A percentile compares a stretch with the other conserved stretches of the same genome.
These are phyloP conservation scores for Ricinus communis DNA, from an alignment of 345 rosid genomes.

Conservation along the genomic window DNA sequence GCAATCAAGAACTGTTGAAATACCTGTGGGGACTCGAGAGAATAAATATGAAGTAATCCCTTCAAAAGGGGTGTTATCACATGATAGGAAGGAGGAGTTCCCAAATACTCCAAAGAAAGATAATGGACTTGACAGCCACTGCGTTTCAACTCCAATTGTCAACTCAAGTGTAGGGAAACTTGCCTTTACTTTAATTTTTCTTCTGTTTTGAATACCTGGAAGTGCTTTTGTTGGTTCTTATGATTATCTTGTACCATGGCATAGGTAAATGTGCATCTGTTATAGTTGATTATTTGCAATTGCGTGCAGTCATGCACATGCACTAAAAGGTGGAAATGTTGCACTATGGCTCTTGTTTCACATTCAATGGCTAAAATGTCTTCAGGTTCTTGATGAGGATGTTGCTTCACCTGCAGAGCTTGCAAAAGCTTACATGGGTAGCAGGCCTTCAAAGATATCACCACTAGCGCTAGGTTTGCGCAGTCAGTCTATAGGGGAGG, in stretches of 20 bases:
- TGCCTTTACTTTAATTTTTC: constrained; percentile 4
- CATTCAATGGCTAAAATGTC: constrained; percentile 24
- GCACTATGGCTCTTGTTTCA: constrained; percentile 9
- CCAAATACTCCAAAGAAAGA: constrained; percentile 37
- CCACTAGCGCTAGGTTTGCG: constrained; percentile 50
- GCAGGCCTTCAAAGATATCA: constrained; percentile 71
- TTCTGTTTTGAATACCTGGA: not conserved
- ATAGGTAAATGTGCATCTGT: not conserved
- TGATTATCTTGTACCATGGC: not conserved
- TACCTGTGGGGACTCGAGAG: constrained; percentile 39
- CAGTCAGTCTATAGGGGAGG: constrained; percentile 46
- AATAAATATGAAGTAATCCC: constrained; percentile 43
- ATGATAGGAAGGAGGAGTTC: constrained; percentile 34
- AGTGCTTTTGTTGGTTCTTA: constrained; percentile 1
- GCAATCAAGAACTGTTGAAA: constrained; percentile 55
- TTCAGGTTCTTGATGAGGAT: constrained; percentile 70
- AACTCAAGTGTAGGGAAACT: constrained; percentile 44
- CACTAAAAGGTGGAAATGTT: not conserved
- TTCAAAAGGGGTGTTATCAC: constrained; percentile 28
- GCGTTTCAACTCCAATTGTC: constrained; percentile 45
- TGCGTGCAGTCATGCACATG: not conserved
- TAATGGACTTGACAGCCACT: constrained; percentile 36
- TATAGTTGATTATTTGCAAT: not conserved
- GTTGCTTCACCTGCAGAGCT: constrained; percentile 87
- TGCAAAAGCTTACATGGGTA: constrained; percentile 94